Evolutionary conservation across 139 green algal genomes (phyloP), one percentile per base, ranked within the genome.

Genomic region (Gonium pectorale): DNA sequence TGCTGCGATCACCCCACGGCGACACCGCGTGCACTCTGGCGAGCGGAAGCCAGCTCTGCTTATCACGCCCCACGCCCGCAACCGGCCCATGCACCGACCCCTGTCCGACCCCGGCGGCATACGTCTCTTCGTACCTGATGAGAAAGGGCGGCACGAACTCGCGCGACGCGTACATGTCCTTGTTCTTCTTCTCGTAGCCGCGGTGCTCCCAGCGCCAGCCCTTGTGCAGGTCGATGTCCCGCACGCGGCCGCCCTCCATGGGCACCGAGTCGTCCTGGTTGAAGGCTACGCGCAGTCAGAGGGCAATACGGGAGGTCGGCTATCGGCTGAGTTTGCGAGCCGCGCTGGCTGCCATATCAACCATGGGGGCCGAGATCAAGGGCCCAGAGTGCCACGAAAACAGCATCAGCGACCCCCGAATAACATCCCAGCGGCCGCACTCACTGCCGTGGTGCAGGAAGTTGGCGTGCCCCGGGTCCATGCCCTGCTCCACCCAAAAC

Each of bases 401-500:
- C 7, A n/a, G n/a, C n/a, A n/a, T n/a, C n/a, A 13, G n/a, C 13
- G 49, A 59, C 49, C 13, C 15, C 49, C 15, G 49, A 59, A 17
- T 26, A 26, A 59, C 54, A 64, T 21, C 13, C n/a, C 22, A 29
- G 13, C 19, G 6, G 26, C 69, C 0, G 2, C 29, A 49, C 81
- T 78, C 29, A 87, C 81, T 38, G 26, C 43, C 69, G 60, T 87
- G 81, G 68, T 89, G 85, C 77, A 89, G 77, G 77, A 80, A 89
- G 77, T 86, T 86, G 40, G 85, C 85, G 66, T 89, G 85, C 22
- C 77, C 52, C 52, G 85, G 85, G 77, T 89, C 85, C 80, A 74
- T 75, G 67, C 77, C 77, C 35, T 89, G 85, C 77, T 89, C 85
- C 85, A 89, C 40, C 85, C 85, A 89, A 67, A 89, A 89, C 2